Percentiles rank a stretch among this genome's conserved stretches.
Conservation (phyloP, 129 eudicot genomes). For the Lactuca saligna region DNA sequence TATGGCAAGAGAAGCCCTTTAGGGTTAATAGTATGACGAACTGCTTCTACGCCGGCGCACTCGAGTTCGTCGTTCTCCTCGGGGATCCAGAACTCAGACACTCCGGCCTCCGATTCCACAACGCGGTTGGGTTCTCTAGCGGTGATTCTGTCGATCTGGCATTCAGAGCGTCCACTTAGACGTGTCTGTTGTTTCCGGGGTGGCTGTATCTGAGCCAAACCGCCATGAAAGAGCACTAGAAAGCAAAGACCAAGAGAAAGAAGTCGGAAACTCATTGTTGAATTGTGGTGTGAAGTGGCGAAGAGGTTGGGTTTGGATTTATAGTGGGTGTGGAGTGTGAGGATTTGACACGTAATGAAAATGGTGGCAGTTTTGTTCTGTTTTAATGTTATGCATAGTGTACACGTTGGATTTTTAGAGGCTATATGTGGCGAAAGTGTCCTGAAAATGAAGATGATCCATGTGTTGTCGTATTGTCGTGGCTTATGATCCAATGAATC, state of each 20-base stretch:
- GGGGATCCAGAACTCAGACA: constrained; percentile 47
- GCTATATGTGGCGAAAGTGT: constrained; percentile 15
- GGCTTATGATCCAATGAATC: constrained; percentile 7
- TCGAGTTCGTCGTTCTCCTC: constrained; percentile 34
- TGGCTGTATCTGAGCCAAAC: constrained; percentile 45
- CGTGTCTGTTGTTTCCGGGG: constrained; percentile 30
- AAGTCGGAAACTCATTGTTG: constrained; percentile 7
- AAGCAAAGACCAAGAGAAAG: constrained; percentile 34
- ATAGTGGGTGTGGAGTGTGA: constrained; percentile 19
- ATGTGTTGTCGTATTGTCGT: not conserved
- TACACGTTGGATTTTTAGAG: constrained; percentile 29
- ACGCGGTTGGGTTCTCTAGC: constrained; percentile 43
- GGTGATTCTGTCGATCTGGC: constrained; percentile 45
- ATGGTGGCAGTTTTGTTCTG: constrained; percentile 31
- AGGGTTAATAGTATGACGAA: constrained; percentile 42
- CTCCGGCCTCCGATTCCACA: constrained; percentile 50
- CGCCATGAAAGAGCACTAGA: constrained; percentile 37
- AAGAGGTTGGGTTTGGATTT: not conserved
- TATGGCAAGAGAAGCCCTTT: constrained; percentile 61
- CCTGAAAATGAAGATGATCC: not conserved
- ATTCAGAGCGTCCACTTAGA: constrained; percentile 31
- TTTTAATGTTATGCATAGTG: not conserved
- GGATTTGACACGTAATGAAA: constrained; percentile 26
- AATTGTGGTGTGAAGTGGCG: constrained; percentile 20
- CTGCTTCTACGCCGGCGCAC: constrained; percentile 57